Evolutionary conservation across 176 grass and related monocot genomes (phyloP).

Genomic region (Cenchrus purpureus): DNA sequence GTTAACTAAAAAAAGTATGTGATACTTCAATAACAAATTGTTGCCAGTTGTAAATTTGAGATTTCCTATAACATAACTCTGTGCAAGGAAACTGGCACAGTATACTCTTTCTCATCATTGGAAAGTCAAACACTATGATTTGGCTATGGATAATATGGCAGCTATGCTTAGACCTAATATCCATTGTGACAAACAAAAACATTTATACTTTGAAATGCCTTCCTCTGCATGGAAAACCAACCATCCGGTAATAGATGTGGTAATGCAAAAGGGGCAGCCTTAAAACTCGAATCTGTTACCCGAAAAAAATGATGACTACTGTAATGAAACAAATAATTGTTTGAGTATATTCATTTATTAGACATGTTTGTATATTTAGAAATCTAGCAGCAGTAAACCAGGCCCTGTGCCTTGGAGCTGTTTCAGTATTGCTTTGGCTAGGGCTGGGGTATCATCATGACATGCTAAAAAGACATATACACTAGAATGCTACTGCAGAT

Average conservation of each 20-base stretch:
- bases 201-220: neutral
- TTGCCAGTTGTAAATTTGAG: neutral
- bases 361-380: no score
- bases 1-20: neutral
- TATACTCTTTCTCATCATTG: neutral
- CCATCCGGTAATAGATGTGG: neutral
- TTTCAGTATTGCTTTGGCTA: neutral
- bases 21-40: neutral
- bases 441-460: neutral
- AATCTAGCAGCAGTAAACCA: neutral
- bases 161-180: neutral
- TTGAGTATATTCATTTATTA: neutral
- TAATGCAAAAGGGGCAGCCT: neutral
- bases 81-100: neutral
- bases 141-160: neutral
- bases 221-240: neutral
- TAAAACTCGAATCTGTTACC: neutral
- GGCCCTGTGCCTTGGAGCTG: neutral
- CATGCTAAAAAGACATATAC: constrained; percentile 12
- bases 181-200: constrained; percentile 2
- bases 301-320: neutral
- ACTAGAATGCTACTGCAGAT: neutral
- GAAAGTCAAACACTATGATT: neutral
- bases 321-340: neutral
- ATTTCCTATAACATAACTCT: constrained; percentile 6